Evolutionary conservation across 257 asterid species (phyloP).

Genomic region (Coffea canephora): DNA sequence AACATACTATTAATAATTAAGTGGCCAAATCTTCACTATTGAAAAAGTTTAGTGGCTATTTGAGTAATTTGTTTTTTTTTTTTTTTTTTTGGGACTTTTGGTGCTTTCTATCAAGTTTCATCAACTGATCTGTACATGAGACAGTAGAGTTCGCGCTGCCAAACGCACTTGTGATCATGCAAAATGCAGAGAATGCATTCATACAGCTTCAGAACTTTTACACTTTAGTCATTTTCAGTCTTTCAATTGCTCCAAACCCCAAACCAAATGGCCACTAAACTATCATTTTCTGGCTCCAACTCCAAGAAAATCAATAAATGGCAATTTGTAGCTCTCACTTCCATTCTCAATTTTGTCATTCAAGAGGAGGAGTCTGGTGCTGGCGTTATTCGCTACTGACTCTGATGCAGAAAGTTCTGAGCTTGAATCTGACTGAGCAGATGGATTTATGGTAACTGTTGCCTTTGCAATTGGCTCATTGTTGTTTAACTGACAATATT

Average conservation of each 20-base stretch:
- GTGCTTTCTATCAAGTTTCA: no score
- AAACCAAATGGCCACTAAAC: not conserved
- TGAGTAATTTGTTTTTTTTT: no score
- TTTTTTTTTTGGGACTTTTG: no score
- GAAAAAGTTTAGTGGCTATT: no score
- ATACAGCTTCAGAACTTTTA: no score
- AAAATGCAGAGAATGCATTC: no score
- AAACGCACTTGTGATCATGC: no score
- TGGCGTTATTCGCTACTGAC: constrained; percentile 32
- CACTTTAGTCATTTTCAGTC: not conserved
- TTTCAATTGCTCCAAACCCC: not conserved
- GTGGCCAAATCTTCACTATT: no score
- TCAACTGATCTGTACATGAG: no score
- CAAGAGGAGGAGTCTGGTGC: constrained; percentile 14
- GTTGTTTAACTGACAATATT: constrained; percentile 3
- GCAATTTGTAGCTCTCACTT: constrained; percentile 11
- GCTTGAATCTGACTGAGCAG: constrained; percentile 20
- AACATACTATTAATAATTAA: no score
- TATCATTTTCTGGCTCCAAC: constrained; percentile 26
- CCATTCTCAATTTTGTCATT: constrained; percentile 15
- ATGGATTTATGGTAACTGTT: not conserved
- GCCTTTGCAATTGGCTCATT: constrained; percentile 6
- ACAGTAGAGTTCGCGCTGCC: no score
- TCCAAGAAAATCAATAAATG: constrained; percentile 43
- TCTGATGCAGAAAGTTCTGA: constrained; percentile 32